phyloP scores from a whole-genome alignment of 305 asterid genomes.

The Galium porrigens region DNA sequence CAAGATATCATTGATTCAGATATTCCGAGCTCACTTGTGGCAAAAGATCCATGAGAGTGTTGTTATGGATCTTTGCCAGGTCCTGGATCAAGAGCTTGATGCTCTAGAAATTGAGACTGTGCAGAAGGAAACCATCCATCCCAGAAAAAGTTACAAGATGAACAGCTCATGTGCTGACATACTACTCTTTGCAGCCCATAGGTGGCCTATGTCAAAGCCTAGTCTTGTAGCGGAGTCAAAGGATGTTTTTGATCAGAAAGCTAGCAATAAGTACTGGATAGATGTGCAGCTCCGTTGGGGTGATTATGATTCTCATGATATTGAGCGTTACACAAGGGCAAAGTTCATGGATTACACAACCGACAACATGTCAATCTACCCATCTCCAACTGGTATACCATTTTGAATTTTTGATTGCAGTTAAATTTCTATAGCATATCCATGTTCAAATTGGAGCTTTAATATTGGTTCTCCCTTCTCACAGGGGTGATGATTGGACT shows the following conservation, averaged over 20 bases:
- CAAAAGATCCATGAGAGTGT: constrained; percentile 99
- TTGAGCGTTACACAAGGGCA: constrained; percentile 90
- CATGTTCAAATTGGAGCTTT: not conserved
- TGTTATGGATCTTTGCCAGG: constrained; percentile 99
- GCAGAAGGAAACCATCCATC: constrained; percentile 97
- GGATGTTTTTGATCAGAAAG: constrained; percentile 98
- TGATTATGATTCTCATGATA: constrained; percentile 96
- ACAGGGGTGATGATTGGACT: constrained; percentile 97
- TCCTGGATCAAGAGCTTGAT: constrained; percentile 93
- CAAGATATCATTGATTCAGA: constrained; percentile 90
- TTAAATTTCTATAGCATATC: not conserved
- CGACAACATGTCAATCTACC: constrained; percentile 97
- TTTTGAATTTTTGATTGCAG: not conserved
- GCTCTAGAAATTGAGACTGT: constrained; percentile 97
- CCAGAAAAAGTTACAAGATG: constrained; percentile 98
- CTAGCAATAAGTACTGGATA: constrained; percentile 95
- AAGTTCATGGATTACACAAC: constrained; percentile 98
- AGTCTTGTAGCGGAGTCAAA: constrained; percentile 97
- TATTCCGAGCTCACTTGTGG: constrained; percentile 99
- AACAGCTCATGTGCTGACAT: constrained; percentile 97
- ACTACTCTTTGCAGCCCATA: constrained; percentile 95
- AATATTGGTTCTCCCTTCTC: constrained; percentile 11
- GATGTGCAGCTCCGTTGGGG: constrained; percentile 99
- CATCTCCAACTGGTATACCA: constrained; percentile 79
- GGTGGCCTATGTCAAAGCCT: constrained; percentile 99